A percentile compares a stretch with the other conserved stretches of the same genome.
phyloP scores from a whole-genome alignment of 2,329 filamentous ascomycete species.

The Sporothrix variecibatus region DNA sequence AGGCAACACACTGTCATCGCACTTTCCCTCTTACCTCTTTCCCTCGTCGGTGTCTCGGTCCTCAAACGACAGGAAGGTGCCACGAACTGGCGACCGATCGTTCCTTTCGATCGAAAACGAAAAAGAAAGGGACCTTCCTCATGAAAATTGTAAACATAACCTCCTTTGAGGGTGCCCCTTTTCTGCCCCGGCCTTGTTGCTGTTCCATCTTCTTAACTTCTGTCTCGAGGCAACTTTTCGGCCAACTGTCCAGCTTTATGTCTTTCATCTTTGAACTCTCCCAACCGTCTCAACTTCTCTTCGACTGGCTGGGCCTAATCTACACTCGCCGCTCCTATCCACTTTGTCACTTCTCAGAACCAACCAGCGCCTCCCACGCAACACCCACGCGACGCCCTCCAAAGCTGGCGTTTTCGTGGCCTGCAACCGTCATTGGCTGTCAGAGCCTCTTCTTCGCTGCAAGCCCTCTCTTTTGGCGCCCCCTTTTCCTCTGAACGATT shows the following conservation, averaged over 20 bases:
- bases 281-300: neutral
- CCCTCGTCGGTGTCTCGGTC: slow-evolving; percentile 6
- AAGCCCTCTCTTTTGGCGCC: neutral
- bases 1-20: neutral
- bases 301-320: neutral
- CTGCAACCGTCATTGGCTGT: slow-evolving; percentile 16
- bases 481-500: slow-evolving; percentile 1
- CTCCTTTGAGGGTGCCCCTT: neutral
- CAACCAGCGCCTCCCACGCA: slow-evolving; percentile 25
- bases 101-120: slow-evolving; percentile 1
- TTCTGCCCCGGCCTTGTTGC: neutral
- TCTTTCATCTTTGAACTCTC: neutral
- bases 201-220: neutral
- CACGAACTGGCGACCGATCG: neutral
- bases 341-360: slow-evolving; percentile 15
- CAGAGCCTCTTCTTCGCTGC: slow-evolving; percentile 1
- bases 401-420: slow-evolving; percentile 9
- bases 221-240: neutral
- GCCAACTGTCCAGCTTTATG: slow-evolving; percentile 14
- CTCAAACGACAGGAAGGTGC: neutral
- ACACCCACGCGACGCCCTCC: slow-evolving; percentile 15
- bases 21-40: slow-evolving; percentile 13
- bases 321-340: neutral
- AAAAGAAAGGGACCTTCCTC: neutral
- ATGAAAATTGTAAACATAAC: neutral